These are phyloP conservation scores for Aspergillus puulaauensis DNA, from an alignment of 2,329 filamentous ascomycete genomes.

Conservation along the genomic window DNA sequence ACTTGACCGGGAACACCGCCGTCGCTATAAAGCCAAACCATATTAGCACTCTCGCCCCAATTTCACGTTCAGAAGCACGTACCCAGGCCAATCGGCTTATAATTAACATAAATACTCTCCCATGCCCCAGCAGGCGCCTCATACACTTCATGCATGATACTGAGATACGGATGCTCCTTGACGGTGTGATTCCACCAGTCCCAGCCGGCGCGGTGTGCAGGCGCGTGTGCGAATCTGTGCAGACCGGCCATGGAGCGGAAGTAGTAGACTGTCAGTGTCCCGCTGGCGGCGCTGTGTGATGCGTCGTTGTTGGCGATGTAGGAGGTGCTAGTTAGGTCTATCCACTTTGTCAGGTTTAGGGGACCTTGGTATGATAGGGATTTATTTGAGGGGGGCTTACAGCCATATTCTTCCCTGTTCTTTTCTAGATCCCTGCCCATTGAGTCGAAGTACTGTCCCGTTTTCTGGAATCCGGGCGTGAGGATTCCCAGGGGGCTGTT, in stretches of 20 bases:
- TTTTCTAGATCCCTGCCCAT: not conserved
- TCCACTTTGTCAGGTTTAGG: no score
- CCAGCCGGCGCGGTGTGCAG: constrained; percentile 5
- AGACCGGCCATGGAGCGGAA: not conserved
- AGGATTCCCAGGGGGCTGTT: constrained; percentile 2
- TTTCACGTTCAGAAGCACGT: not conserved
- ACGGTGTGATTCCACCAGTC: constrained; percentile 3
- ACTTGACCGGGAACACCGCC: not conserved
- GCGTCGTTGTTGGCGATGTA: constrained; percentile 1
- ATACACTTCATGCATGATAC: constrained; percentile 6
- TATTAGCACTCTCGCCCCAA: no score
- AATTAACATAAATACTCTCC: constrained; percentile 7
- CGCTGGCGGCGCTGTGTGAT: not conserved
- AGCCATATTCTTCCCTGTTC: constrained; percentile 3
- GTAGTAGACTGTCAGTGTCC: constrained; percentile 1
- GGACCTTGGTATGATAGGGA: not conserved
- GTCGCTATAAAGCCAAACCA: not conserved
- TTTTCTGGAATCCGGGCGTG: not conserved
- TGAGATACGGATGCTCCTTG: constrained; percentile 4
- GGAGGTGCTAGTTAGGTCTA: constrained; percentile 1
- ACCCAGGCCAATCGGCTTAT: constrained; percentile 1
- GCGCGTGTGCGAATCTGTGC: constrained; percentile 2
- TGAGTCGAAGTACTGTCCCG: not conserved
- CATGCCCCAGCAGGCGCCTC: constrained; percentile 1
- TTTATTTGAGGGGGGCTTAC: not conserved